Base-by-base conservation (phyloP, 1,284 basidiomycete genomes). In the Pholiota adiposa region DNA sequence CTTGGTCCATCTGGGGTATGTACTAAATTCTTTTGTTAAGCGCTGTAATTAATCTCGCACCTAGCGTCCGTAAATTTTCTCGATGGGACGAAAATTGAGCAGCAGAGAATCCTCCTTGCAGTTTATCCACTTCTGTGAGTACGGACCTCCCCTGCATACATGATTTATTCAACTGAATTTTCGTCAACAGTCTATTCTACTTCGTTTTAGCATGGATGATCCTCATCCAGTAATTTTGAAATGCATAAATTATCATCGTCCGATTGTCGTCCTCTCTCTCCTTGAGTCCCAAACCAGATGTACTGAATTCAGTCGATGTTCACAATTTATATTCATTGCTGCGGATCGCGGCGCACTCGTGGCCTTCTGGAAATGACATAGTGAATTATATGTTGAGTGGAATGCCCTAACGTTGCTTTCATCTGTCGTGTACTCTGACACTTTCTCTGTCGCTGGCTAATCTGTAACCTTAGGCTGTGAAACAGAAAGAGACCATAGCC, bases 191-290 rank as follows among this genome's bases (percentile, higher is more conserved):
- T 38, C 75, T 93, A 41, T 93, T 93, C 71, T 93, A 93, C 69
- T 93, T 93, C 73, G 84, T 93, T 65, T 75, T 96, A 33, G 92
- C 93, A 12, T 96, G 94, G 94, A 96, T 96, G 94, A 95, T 96
- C 65, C 81, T 96, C 69, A 96, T 96, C 65, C 92, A 94, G 72
- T 93, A 71, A 68, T 52, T 27, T 19, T 49, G 11, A 14, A 46
- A 27, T 23, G 7, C 14, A 25, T 25, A 46, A 46, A 3, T 50
- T 50, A 50, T 19, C 33, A 3, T 50, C 19, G 19, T 33, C 5
- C 36, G 12, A 7, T n/a, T 16, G 14, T 4, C 14, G 36, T 11
- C 11, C 29, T 31, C 29, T n/a, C n/a, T n/a, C n/a, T n/a, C n/a
- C n/a, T n/a, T n/a, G n/a, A 31, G 11, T 5, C 29, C 29, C 29